Percentiles rank a stretch among this genome's conserved stretches.
phyloP scores from a whole-genome alignment of 2,329 filamentous ascomycete genomes.

The Botrytis cinerea region DNA sequence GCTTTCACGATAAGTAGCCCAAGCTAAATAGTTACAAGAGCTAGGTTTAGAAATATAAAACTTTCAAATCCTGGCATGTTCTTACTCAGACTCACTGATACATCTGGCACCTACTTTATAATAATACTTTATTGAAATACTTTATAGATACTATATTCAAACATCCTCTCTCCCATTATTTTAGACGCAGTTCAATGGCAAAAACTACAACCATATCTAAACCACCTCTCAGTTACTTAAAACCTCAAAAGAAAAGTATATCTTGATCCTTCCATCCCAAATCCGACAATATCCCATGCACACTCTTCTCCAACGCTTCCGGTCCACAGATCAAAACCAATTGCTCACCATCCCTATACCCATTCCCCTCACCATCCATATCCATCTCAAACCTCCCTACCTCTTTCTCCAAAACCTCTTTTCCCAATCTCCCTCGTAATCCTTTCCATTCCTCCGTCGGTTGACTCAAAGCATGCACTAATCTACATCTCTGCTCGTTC shows the following conservation, averaged over 20 bases:
- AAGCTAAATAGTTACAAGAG: neutral
- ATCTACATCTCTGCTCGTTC: constrained; percentile 58
- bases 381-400: constrained; percentile 48
- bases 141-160: neutral
- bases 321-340: constrained; percentile 82
- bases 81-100: neutral
- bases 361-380: constrained; percentile 32
- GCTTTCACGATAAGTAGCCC: neutral
- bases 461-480: constrained; percentile 71
- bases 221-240: neutral
- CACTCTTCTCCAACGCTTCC: constrained; percentile 69
- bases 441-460: constrained; percentile 68
- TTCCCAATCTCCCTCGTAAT: constrained; percentile 65
- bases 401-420: constrained; percentile 61
- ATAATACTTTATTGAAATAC: neutral
- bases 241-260: constrained; percentile 69
- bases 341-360: constrained; percentile 44
- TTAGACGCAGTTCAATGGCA: neutral
- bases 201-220: neutral
- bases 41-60: neutral
- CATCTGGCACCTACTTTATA: neutral
- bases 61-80: neutral
- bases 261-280: constrained; percentile 74
- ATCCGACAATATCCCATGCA: constrained; percentile 55
- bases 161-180: neutral